Evolutionary conservation across 2,329 filamentous ascomycete genomes (phyloP).

Genomic region (Xylaria hypoxylon): DNA sequence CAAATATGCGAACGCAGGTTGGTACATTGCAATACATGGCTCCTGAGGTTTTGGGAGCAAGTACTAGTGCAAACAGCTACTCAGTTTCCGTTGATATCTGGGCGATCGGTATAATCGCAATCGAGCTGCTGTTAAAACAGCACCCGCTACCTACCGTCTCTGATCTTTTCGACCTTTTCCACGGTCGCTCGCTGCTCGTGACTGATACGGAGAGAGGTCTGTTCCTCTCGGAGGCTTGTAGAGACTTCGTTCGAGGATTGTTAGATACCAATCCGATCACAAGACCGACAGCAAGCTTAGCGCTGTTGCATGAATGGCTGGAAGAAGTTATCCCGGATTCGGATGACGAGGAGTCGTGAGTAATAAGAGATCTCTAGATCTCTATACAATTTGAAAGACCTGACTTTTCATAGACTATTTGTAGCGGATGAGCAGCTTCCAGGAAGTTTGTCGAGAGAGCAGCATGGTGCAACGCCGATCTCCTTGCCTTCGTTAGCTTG

Average conservation of each 20-base stretch:
- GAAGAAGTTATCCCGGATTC: conserved; percentile 23
- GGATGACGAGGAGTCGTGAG: conserved; percentile 23
- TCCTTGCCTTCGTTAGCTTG: conserved; percentile 25
- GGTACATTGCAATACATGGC: conserved; percentile 18
- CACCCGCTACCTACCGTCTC: conserved; percentile 14
- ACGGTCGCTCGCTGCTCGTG: conserved; percentile 3
- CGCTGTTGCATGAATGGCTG: conserved; percentile 17
- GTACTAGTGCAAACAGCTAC: neutral
- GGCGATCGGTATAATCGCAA: conserved; percentile 20
- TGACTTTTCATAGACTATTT: conserved; percentile 13
- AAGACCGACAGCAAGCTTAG: conserved; percentile 14
- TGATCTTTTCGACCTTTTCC: conserved; percentile 6
- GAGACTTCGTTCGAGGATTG: conserved; percentile 23
- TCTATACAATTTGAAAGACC: neutral
- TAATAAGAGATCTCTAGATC: neutral
- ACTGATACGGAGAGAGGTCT: conserved; percentile 8
- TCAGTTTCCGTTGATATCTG: conserved; percentile 27
- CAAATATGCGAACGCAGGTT: conserved; percentile 18
- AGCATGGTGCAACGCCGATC: conserved; percentile 4
- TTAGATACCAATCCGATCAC: conserved; percentile 3
- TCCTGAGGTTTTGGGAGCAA: conserved; percentile 3
- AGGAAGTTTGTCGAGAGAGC: conserved; percentile 1
- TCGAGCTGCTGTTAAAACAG: conserved; percentile 14
- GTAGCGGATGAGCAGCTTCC: conserved; percentile 2
- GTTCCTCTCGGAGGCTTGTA: conserved; percentile 12